These are phyloP conservation scores for Sambucus nigra DNA, from an alignment of 129 eudicot genomes.

Conservation along the genomic window DNA sequence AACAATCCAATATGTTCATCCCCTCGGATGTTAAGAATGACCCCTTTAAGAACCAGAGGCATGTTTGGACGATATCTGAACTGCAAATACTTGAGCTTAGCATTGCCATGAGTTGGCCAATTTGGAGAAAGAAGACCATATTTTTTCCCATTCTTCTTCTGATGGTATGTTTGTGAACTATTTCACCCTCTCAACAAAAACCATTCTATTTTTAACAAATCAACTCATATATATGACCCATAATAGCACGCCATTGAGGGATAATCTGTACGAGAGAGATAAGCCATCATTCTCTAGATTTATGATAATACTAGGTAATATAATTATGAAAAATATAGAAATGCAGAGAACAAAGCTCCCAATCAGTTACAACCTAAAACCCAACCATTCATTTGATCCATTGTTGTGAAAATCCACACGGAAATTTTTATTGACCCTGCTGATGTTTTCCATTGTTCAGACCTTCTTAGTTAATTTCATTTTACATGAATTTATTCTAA, in stretches of 20 bases:
- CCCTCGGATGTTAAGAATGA: too few relatives aligned
- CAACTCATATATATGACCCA: constrained; percentile 41
- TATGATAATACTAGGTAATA: constrained; percentile 44
- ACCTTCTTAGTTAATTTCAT: too few relatives aligned
- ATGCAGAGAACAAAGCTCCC: constrained; percentile 50
- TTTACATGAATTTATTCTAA: too few relatives aligned
- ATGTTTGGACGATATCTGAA: constrained; percentile 59
- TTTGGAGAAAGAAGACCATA: constrained; percentile 29
- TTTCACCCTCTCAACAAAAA: constrained; percentile 66
- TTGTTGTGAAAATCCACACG: constrained; percentile 60
- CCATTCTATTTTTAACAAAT: constrained; percentile 58
- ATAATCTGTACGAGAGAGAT: constrained; percentile 61
- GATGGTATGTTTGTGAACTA: constrained; percentile 51
- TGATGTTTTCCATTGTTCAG: constrained; percentile 45
- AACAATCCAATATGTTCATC: constrained; percentile 85
- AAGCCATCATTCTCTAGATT: constrained; percentile 62
- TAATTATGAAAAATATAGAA: constrained; percentile 47
- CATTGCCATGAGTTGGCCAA: too few relatives aligned
- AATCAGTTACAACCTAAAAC: constrained; percentile 54
- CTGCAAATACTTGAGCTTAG: too few relatives aligned
- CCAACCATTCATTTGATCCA: constrained; percentile 68
- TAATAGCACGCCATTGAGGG: constrained; percentile 42
- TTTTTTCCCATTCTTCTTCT: constrained; percentile 65
- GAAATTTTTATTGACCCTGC: constrained; percentile 42
- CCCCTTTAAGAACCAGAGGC: constrained; percentile 68